Evolutionary conservation across 2,329 filamentous ascomycete genomes (phyloP).

Genomic region (Herpomyces periplanetae): DNA sequence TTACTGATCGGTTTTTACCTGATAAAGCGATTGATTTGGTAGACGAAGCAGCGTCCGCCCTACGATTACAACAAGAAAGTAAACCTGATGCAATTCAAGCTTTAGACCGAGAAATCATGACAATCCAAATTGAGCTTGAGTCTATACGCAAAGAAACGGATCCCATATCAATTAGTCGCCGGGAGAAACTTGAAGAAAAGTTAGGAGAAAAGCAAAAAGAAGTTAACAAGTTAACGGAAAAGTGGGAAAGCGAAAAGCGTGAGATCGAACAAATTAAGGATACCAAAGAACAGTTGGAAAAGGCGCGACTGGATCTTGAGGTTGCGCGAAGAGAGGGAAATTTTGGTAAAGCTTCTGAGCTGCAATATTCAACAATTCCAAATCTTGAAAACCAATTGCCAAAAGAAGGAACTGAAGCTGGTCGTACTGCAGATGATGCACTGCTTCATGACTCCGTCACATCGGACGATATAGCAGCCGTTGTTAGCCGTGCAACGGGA

Average conservation of each 20-base stretch:
- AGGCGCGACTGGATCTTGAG: conserved; percentile 45
- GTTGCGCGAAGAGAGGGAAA: conserved; percentile 54
- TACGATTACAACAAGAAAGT: conserved; percentile 74
- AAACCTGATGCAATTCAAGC: conserved; percentile 80
- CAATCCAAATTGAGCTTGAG: conserved; percentile 80
- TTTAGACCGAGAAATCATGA: conserved; percentile 79
- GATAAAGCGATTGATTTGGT: conserved; percentile 93
- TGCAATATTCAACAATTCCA: conserved; percentile 60
- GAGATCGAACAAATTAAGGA: conserved; percentile 63
- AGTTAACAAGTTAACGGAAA: conserved; percentile 26
- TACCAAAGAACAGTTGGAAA: conserved; percentile 55
- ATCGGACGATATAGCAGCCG: conserved; percentile 61
- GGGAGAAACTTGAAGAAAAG: conserved; percentile 42
- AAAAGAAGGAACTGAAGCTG: conserved; percentile 18
- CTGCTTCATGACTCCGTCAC: conserved; percentile 83
- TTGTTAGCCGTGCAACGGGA: conserved; percentile 63
- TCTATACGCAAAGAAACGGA: conserved; percentile 80
- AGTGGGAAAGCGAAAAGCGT: conserved; percentile 58
- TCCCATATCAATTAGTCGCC: conserved; percentile 44
- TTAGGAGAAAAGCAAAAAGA: conserved; percentile 40
- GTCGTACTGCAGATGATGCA: conserved; percentile 10
- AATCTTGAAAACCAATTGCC: conserved; percentile 37
- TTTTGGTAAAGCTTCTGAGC: conserved; percentile 57
- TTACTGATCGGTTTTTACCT: conserved; percentile 73
- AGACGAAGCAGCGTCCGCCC: conserved; percentile 64